Base-by-base conservation (phyloP, 306 rosid genomes). In the Sindora glabra region DNA sequence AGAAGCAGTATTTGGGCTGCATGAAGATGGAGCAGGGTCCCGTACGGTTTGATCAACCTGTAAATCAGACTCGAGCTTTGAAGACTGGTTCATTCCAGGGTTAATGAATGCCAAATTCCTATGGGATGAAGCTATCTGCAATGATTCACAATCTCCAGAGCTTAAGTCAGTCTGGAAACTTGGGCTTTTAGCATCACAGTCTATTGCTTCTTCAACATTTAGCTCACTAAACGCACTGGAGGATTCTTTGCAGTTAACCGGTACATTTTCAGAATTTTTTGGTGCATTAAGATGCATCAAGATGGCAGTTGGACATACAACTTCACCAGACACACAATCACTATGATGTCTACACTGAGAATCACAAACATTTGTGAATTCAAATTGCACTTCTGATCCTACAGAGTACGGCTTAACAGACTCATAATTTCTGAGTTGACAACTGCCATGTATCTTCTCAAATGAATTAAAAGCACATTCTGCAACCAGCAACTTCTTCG, bases 21-120 rank as follows among this genome's bases (percentile, higher is more conserved):
- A 64, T 33, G 23, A 23, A 26, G 80, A 66, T 9, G 78, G 73
- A 25, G 62, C 38, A 50, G 56, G 59, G 45, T 63, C 39, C 66
- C 5, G 75, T 39, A 68, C 65, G 24, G 65, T 45, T 51, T 52
- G 47, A 61, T 80, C 81, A 37, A 65, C 74, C 78, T 53, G 75
- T 46, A 72, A 48, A 71, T 69, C 75, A 32, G 55, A 60, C 56
- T 64, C 78, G 39, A 52, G 62, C 49, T 66, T 41, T 9, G 69
- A 42, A 41, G 66, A 44, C 15, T 40, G 58, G 46, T 55, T 52
- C 39, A 46, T 71, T 66, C 27, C 32, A 63, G 41, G 46, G 10
- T 40, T 24, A 3, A 38, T 32, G 18, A 66, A 59, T 73, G 45
- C 54, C 45, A 57, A 7, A 33, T 71, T 56, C 26, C 48, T 32